Evolutionary conservation across 768 basidiomycete genomes (phyloP).

Genomic region (Rhizopogon sp.): DNA sequence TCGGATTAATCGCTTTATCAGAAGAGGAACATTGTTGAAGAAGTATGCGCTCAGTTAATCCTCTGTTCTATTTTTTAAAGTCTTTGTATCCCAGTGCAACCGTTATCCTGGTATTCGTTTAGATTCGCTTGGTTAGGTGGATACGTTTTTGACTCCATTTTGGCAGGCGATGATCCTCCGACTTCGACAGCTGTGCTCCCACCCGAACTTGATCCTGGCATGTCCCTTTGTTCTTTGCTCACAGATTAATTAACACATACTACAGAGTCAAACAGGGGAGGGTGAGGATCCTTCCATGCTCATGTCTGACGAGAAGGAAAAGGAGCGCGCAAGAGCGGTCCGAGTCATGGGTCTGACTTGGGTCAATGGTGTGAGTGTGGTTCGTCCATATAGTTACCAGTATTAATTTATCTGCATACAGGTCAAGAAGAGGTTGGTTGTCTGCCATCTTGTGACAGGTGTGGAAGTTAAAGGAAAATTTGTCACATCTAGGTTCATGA

Average conservation of each 20-base stretch:
- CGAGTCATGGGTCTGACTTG: conserved; percentile 40
- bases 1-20: conserved; percentile 55
- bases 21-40: conserved; percentile 61
- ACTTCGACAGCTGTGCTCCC: conserved; percentile 68
- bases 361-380: conserved; percentile 16
- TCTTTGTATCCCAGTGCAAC: not conserved
- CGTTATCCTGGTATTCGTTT: not conserved
- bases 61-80: not conserved
- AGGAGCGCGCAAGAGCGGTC: conserved; percentile 51
- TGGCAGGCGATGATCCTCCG: conserved; percentile 67
- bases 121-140: conserved; percentile 20
- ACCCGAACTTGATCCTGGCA: conserved; percentile 67
- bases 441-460: not conserved
- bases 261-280: conserved; percentile 37
- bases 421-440: conserved; percentile 34
- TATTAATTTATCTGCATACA: conserved; percentile 5
- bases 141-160: conserved; percentile 26
- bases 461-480: not conserved
- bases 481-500: conserved; percentile 33
- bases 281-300: conserved; percentile 48
- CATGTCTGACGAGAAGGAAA: conserved; percentile 43
- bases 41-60: conserved; percentile 42
- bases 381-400: not conserved
- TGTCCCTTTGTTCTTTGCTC: conserved; percentile 13
- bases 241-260: not conserved